These are phyloP conservation scores for Vaccinium corymbosum DNA, from an alignment of 148 eudicot genomes.

Conservation along the genomic window DNA sequence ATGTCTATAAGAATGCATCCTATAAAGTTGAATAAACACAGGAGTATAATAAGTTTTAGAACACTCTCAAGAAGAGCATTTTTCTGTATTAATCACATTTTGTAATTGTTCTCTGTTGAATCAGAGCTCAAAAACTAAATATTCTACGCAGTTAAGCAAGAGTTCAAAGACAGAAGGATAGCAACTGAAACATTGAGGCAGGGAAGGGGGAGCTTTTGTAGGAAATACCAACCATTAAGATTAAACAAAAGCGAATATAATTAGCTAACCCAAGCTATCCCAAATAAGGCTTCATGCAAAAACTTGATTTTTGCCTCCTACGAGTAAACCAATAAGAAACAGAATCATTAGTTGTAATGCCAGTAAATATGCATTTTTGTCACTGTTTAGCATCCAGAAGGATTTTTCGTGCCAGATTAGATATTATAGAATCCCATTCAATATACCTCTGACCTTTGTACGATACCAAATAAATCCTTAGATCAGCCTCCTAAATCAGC, in stretches of 20 bases:
- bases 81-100: background rate
- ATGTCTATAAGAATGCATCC: background rate
- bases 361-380: background rate
- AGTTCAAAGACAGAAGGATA: background rate
- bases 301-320: background rate
- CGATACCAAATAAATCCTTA: background rate
- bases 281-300: background rate
- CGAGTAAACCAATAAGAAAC: background rate
- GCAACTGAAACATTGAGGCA: background rate
- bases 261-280: background rate
- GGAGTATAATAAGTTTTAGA: background rate
- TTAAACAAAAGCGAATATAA: background rate
- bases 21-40: slow-evolving; percentile 2
- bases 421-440: background rate
- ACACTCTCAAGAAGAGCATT: background rate
- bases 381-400: background rate
- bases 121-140: background rate
- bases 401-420: too few species aligned
- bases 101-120: background rate
- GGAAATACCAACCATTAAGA: background rate
- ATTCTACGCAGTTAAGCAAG: background rate
- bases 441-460: background rate
- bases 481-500: slow-evolving; percentile 5
- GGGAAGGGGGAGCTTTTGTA: background rate
- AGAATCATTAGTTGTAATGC: background rate